Evolutionary conservation across 495 filamentous ascomycete genomes (phyloP).

Genomic region (Beverwykella pulmonaria): DNA sequence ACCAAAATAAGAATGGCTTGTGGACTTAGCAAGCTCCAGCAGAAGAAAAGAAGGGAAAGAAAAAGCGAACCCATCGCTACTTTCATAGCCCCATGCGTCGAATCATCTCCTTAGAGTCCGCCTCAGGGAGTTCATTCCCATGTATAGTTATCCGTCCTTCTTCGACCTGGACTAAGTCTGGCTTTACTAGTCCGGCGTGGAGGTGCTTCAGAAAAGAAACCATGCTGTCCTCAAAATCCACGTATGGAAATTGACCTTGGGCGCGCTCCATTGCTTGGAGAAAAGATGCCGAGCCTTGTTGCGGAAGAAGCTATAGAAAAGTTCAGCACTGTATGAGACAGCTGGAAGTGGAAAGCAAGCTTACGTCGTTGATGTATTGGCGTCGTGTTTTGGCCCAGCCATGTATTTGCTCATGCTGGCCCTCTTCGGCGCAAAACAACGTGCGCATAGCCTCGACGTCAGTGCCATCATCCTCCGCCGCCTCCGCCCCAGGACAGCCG

Average conservation of each 20-base stretch:
- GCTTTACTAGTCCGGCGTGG: constrained; percentile 28
- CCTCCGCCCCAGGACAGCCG: constrained; percentile 23
- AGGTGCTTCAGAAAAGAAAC: constrained; percentile 37
- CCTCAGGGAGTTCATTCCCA: constrained; percentile 37
- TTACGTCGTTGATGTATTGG: constrained; percentile 31
- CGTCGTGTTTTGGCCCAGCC: constrained; percentile 37
- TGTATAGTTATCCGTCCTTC: constrained; percentile 35
- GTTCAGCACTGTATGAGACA: background rate
- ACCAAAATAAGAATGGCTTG: background rate
- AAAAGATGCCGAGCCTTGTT: constrained; percentile 2
- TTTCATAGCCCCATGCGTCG: constrained; percentile 24
- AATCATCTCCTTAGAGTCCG: constrained; percentile 40
- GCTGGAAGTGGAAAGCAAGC: background rate
- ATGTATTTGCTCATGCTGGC: constrained; percentile 22
- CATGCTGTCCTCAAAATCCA: constrained; percentile 34
- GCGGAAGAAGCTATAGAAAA: constrained; percentile 20
- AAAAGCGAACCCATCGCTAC: background rate
- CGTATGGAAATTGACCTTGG: constrained; percentile 20
- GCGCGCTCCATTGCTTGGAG: constrained; percentile 24
- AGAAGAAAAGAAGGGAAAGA: constrained; percentile 12
- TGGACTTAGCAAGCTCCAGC: background rate
- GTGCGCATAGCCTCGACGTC: constrained; percentile 36
- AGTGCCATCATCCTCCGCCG: constrained; percentile 24
- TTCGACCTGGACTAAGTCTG: constrained; percentile 44
- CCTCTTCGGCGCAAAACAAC: constrained; percentile 24